Evolutionary conservation across 176 grass and related monocot genomes (phyloP), one percentile per base, ranked within the genome.

Genomic region (Zizania latifolia): DNA sequence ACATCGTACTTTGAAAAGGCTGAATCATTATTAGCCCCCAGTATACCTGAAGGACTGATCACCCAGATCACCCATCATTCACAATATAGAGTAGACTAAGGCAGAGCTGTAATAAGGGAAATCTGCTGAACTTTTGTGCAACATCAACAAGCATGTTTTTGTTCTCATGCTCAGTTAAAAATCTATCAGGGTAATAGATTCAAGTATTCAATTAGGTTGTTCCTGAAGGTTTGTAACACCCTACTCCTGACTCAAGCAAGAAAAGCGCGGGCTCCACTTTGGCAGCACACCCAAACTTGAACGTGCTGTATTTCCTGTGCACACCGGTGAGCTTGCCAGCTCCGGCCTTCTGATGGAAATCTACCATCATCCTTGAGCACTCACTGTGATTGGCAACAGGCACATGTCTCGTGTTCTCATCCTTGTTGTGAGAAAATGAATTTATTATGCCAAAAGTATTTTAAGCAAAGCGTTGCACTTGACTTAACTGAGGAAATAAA

Each of bases 351-450:
- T 82, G 62, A 82, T 94, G 95, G 56, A 99, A 91, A 13, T 84
- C 87, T 67, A 94, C 91, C 77, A 99, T 90, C 78, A 90, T 80
- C 63, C 33, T 83, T 13, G 95, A 89, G 63, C 95, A 99, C 70
- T 92, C 89, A 51, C 92, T 92, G 70, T n/a, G n/a, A n/a, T n/a
- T n/a, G n/a, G n/a, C n/a, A n/a, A n/a, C n/a, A n/a, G n/a, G n/a
- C n/a, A 58, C 24, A 59, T 40, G 8, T 31, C 23, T 57, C 17
- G 41, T 58, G 15, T 10, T 29, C 6, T 56, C 29, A 62, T 58
- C 14, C 9, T 4, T 59, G n/a, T 26, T 7, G 48, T 53, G 30
- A n/a, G 12, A 48, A 78, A 87, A 82, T 0, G 4, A 63, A 6
- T 1, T 12, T 38, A 17, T 62, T 19, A 75, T 33, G 54, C 34